These are phyloP conservation scores for Lizonia empirigonia DNA, from an alignment of 2,329 filamentous ascomycete genomes.

Conservation along the genomic window DNA sequence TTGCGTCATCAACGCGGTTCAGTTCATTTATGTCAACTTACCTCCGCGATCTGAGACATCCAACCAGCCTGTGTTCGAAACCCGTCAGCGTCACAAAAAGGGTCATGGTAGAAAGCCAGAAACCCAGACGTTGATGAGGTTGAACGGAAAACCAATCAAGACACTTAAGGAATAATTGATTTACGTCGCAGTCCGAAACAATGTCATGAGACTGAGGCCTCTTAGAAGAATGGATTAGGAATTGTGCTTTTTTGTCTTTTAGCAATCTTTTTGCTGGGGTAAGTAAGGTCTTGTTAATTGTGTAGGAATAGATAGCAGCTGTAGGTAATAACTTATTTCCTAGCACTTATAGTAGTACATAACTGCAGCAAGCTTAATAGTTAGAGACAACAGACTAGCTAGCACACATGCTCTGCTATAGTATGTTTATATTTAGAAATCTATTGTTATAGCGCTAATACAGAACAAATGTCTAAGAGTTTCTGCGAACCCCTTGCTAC, in stretches of 20 bases:
- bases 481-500: neutral
- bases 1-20: neutral
- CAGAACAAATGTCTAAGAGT: too few relatives aligned
- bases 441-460: too few relatives aligned
- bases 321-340: too few relatives aligned
- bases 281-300: too few relatives aligned
- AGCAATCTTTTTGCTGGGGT: neutral
- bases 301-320: too few relatives aligned
- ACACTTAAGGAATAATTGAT: neutral
- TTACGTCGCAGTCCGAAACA: neutral
- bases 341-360: too few relatives aligned
- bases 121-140: neutral
- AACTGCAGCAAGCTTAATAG: too few relatives aligned
- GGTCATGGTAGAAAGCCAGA: neutral
- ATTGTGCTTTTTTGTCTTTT: neutral
- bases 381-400: too few relatives aligned
- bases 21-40: slow-evolving; percentile 4
- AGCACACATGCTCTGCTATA: too few relatives aligned
- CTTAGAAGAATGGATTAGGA: neutral
- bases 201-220: too few relatives aligned
- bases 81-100: neutral
- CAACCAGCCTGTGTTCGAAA: slow-evolving; percentile 1
- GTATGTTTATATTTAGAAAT: too few relatives aligned
- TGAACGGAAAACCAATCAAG: neutral
- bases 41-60: neutral